Conservation (phyloP, 1,284 basidiomycete genomes). For the Pyrrhoderma noxium region DNA sequence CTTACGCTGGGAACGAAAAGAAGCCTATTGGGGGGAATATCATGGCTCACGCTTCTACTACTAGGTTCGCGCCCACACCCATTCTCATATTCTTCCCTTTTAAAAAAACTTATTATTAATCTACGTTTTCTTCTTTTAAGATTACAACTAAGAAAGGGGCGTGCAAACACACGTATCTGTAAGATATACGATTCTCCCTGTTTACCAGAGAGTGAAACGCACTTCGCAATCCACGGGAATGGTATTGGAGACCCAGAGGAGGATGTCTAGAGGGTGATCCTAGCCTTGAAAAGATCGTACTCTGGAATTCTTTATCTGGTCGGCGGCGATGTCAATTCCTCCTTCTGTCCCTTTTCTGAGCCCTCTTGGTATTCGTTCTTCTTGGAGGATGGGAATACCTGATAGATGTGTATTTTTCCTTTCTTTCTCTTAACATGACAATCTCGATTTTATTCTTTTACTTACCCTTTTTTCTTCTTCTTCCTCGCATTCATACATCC, state of each 20-base stretch:
- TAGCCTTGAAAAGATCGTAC: too few species aligned
- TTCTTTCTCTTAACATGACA: too few species aligned
- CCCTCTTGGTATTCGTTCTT: too few species aligned
- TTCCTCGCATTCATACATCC: too few species aligned
- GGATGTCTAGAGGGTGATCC: conserved; percentile 51
- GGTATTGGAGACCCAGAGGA: conserved; percentile 93
- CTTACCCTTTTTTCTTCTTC: too few species aligned
- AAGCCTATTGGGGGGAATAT: conserved; percentile 98
- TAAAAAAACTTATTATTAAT: not conserved
- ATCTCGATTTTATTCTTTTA: too few species aligned
- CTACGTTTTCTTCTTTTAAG: conserved; percentile 31
- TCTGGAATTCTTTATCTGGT: not conserved
- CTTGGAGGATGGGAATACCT: too few species aligned
- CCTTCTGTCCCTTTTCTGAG: too few species aligned
- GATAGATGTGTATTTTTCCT: too few species aligned
- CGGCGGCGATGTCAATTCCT: too few species aligned
- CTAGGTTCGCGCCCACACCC: conserved; percentile 45
- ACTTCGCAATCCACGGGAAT: conserved; percentile 86
- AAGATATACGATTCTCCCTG: conserved; percentile 99
- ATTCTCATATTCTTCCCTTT: not conserved
- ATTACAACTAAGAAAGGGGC: conserved; percentile 87
- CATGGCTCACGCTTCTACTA: conserved; percentile 93
- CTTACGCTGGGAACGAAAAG: conserved; percentile 87
- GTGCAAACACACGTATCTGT: conserved; percentile 89
- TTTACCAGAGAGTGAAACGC: conserved; percentile 93